Base-by-base conservation (phyloP, 805 yeast species). In the Candida nitratophila region DNA sequence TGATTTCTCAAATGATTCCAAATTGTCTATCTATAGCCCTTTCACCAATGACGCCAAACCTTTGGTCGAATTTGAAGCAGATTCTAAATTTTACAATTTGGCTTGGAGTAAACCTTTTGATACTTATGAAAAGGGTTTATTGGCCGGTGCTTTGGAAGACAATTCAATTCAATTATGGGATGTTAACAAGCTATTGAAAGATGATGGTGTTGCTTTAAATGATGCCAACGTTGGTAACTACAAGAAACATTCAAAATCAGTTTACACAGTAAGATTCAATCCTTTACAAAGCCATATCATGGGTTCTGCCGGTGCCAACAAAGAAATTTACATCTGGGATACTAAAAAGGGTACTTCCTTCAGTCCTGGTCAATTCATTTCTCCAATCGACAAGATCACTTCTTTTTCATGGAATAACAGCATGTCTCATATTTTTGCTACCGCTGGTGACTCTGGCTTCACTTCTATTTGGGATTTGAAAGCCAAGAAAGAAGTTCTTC, bases 401-500 rank as follows among this genome's bases (percentile, higher is more conserved):
- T 76, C 86, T 32, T 76, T 93, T 24, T 78, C 96, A 3, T 93
- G 98, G 98, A 93, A 93, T 68, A 79, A 82, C 57, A 69, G 77
- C 31, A 83, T 86, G 44, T 68, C 83, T 34, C 95, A 91, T 57
- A 90, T 93, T 52, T 79, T 93, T 63, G 98, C 98, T 17, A 74
- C 87, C 42, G 95, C 96, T 12, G 88, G 96, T 40, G 77, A 80
- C 54, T 76, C 87, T 15, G 95, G 95, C 15, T 85, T 79, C 61
- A 82, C 96, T 3, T 83, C 96, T 1, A 82, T 93, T 51, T 93
- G 97, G 97, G 98, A 93, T 65, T 70, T 90, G 51, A 86, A 85
- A 57, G 80, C 89, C 35, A 83, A 82, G 60, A 78, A 87, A 57
- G 97, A 91, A 65, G 96, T 91, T 21, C 69, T 93, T 48, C 96